Base-by-base conservation (phyloP, 1,284 basidiomycete species). In the Pseudozyma tsukubaensis region DNA sequence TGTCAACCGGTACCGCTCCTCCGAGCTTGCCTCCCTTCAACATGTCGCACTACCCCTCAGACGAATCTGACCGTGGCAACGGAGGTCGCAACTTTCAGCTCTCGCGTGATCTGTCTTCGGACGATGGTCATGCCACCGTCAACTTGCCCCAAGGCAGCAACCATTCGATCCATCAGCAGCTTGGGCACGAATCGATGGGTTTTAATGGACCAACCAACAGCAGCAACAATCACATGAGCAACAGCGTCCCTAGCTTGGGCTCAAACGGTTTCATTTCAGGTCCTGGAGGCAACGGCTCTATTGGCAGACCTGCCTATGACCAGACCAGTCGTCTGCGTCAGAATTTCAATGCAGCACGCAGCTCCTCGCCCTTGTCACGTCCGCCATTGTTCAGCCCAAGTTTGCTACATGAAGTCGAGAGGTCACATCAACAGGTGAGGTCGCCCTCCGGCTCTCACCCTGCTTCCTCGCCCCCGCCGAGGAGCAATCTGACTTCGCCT, bases 311-410 rank as follows among this genome's bases (percentile, higher is more conserved):
- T 1, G 64, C 52, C 5, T 58, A 43, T 43, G 70, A 72, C 44
- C 64, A 63, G 32, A 64, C 64, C 11, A 61, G 56, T 43, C 60
- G 70, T 43, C 40, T 72, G 21, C 70, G 70, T 19, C 70, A 72
- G 16, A 64, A 61, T 18, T 72, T 67, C 50, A 72, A 63, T 48
- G 61, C 42, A 6, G 65, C 65, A 13, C 60, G 71, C 53, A 69
- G 71, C 53, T 67, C 71, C 1, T 73, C 71, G 35, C 71, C 71
- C 10, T 53, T 73, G 2, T 73, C 71, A 3, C 66, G 66, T 11
- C 66, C 71, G 4, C 66, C 71, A 1, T 59, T 73, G 3, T 69
- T 73, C 59, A 73, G 71, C 37, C 71, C 66, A 12, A 62, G 43
- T 13, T 21, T 73, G 55, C 51, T 72, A 19, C 64, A 68, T 39